Base-by-base conservation (phyloP, 495 filamentous ascomycete species). In the Coniosporium apollinis region DNA sequence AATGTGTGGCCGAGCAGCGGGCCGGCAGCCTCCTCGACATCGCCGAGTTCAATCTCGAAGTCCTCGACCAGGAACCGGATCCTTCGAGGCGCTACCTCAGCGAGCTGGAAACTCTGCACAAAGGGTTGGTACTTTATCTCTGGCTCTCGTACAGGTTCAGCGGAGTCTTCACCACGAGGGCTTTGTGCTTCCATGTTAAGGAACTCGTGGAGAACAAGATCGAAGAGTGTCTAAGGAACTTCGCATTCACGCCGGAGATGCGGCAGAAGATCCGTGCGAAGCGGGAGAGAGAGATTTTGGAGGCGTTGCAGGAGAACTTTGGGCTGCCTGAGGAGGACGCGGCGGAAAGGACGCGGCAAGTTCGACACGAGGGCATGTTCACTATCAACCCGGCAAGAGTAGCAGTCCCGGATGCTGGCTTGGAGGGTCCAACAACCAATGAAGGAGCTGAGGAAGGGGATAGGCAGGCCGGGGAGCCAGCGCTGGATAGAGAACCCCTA, bases 181-280 rank as follows among this genome's bases (percentile, higher is more conserved):
- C 63, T 19, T 68, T 94, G 16, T 83, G 82, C 1, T 70, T 78
- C 34, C 76, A 93, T 54, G 70, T 82, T 22, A 94, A 94, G 54
- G 50, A 55, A 14, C 41, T 92, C 31, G 76, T 84, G 11, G 86
- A 96, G 59, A 62, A 70, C 19, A 70, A 66, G 47, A 93, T 97
- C 51, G 68, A 82, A 38, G 50, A 66, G 11, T 65, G 68, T 14
- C 61, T 94, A 34, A 61, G 62, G 9, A 57, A 71, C 34, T 55
- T 58, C 22, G 34, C 19, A 5, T 55, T 48, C 30, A 28, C 10
- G 1, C 36, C 37, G 22, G 20, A 11, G n/a, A 11, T 24, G 31
- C 19, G 42, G 17, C 19, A 36, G 36, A 49, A 44, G 47, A 33
- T 41, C 5, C 43, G 37, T 13, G 40, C 17, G 28, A 28, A 24